phyloP scores from a whole-genome alignment of 768 basidiomycete genomes.

The Myochromella boudieri region DNA sequence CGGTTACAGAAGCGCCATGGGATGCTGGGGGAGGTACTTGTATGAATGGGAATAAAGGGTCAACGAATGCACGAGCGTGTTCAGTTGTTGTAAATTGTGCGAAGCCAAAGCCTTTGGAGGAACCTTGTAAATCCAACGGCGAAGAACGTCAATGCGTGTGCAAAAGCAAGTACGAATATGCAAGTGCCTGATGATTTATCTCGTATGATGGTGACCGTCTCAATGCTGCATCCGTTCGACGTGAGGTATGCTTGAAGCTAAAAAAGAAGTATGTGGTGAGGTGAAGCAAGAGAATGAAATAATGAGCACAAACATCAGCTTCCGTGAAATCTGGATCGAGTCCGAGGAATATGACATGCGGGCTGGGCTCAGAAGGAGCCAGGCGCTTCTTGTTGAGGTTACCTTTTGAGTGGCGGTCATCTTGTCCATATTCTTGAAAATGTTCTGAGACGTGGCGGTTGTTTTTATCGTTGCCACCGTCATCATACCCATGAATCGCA shows the following conservation, averaged over 20 bases:
- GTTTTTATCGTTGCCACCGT: slow-evolving; percentile 31
- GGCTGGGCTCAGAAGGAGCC: slow-evolving; percentile 80
- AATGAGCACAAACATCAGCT: slow-evolving; percentile 84
- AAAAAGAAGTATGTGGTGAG: slow-evolving; percentile 27
- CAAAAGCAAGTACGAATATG: slow-evolving; percentile 71
- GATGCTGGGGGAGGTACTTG: slow-evolving; percentile 91
- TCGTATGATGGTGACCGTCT: slow-evolving; percentile 93
- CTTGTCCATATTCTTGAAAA: slow-evolving; percentile 47
- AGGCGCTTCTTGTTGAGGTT: slow-evolving; percentile 71
- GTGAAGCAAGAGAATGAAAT: too few species aligned
- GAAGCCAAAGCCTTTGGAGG: slow-evolving; percentile 95
- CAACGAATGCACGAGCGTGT: slow-evolving; percentile 89
- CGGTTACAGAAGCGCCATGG: slow-evolving; percentile 76
- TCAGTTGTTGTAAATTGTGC: slow-evolving; percentile 87
- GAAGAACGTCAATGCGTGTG: slow-evolving; percentile 75
- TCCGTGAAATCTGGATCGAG: slow-evolving; percentile 91
- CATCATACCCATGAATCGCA: slow-evolving; percentile 47
- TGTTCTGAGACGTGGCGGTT: slow-evolving; percentile 32
- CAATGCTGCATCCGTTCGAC: slow-evolving; percentile 70
- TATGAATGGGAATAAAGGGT: slow-evolving; percentile 87
- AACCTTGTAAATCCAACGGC: slow-evolving; percentile 77
- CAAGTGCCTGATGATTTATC: slow-evolving; percentile 96
- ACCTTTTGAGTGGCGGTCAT: slow-evolving; percentile 49
- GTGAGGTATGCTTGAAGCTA: slow-evolving; percentile 81
- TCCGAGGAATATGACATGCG: slow-evolving; percentile 94